phyloP scores from a whole-genome alignment of 768 basidiomycete species.

The Rhizopogon sp. region DNA sequence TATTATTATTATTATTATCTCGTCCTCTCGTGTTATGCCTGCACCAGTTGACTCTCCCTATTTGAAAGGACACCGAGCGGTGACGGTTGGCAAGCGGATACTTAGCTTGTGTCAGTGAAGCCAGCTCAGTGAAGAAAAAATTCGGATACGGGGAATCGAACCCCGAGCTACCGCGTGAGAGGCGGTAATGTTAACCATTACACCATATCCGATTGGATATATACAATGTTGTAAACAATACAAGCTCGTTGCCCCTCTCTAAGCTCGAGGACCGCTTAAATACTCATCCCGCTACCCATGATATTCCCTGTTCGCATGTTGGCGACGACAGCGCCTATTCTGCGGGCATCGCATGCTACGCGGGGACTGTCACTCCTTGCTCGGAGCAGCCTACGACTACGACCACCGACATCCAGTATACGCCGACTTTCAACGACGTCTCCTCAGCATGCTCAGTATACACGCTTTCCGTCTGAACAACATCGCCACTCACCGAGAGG shows the following conservation, averaged over 20 bases:
- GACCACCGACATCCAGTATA: background rate
- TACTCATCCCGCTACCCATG: background rate
- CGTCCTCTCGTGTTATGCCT: too few relatives aligned
- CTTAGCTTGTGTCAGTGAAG: too few relatives aligned
- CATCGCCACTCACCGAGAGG: background rate
- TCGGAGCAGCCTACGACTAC: background rate
- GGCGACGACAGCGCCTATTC: background rate
- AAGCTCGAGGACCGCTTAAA: background rate
- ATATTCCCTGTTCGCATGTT: background rate
- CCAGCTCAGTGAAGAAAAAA: background rate
- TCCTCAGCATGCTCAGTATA: slow-evolving; percentile 19
- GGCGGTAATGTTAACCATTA: slow-evolving; percentile 4
- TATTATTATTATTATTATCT: too few relatives aligned
- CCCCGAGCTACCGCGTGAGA: slow-evolving; percentile 47
- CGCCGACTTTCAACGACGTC: slow-evolving; percentile 18
- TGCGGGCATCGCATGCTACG: background rate
- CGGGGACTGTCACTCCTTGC: background rate
- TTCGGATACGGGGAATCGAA: slow-evolving; percentile 55
- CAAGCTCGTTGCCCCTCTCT: background rate
- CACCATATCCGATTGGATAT: background rate
- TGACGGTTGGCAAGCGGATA: too few relatives aligned
- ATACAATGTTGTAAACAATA: accelerated
- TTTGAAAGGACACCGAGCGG: too few relatives aligned
- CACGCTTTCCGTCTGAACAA: slow-evolving; percentile 17
- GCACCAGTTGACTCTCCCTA: too few relatives aligned